Percentiles rank a stretch among this genome's conserved stretches.
phyloP scores from a whole-genome alignment of 805 yeast genomes.

The Kuraishia floccosa region DNA sequence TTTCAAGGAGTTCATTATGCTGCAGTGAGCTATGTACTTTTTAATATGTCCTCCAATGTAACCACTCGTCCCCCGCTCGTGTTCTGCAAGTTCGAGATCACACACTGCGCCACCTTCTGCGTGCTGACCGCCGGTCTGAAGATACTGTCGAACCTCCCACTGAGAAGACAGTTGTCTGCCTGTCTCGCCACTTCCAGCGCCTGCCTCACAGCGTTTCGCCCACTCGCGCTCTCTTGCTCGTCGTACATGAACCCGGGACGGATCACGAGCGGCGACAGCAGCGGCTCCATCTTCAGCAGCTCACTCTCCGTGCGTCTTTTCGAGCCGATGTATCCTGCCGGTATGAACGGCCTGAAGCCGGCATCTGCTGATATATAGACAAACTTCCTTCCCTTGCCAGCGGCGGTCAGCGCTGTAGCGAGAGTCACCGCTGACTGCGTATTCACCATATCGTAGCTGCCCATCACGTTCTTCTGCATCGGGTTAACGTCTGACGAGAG shows the following conservation, averaged over 20 bases:
- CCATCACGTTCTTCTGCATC: conserved; percentile 31
- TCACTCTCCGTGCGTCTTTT: conserved; percentile 71
- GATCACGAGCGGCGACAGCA: conserved; percentile 51
- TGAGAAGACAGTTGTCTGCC: conserved; percentile 29
- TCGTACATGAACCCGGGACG: conserved; percentile 86
- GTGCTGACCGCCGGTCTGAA: conserved; percentile 58
- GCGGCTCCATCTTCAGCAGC: conserved; percentile 23
- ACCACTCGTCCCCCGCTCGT: too few relatives aligned
- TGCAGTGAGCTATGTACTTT: too few relatives aligned
- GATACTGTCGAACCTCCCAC: conserved; percentile 31
- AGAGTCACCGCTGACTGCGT: conserved; percentile 55
- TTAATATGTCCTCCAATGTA: too few relatives aligned
- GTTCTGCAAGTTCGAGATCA: conserved; percentile 47
- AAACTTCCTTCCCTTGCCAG: conserved; percentile 23
- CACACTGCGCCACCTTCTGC: conserved; percentile 52
- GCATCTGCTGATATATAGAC: conserved; percentile 77
- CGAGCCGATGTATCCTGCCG: conserved; percentile 60
- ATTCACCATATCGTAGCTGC: conserved; percentile 54
- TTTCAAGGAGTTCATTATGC: too few relatives aligned
- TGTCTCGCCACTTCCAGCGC: conserved; percentile 30
- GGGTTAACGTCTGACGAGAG: too few relatives aligned
- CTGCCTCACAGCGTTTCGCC: conserved; percentile 28
- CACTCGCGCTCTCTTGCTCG: conserved; percentile 17
- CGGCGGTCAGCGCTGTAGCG: conserved; percentile 39
- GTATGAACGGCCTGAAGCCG: conserved; percentile 57